Evolutionary conservation across 306 rosid genomes (phyloP).

Genomic region (Sphenostylis stenocarpa): DNA sequence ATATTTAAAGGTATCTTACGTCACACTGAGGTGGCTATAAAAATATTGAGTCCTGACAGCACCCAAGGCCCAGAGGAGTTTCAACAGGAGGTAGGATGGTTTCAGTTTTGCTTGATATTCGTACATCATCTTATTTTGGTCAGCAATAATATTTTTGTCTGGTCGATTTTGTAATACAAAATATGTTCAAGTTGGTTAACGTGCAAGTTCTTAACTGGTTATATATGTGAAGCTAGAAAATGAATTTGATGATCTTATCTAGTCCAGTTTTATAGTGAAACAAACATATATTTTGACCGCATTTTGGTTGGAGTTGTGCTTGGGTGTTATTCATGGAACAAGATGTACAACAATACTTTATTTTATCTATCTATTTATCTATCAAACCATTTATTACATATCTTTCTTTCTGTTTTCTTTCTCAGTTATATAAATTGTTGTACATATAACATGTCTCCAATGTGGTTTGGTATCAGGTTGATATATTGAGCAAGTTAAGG

Average conservation of each 20-base stretch:
- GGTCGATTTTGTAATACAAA: background rate
- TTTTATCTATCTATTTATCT: too few species aligned
- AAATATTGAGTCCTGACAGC: slow-evolving; percentile 53
- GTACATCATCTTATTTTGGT: background rate
- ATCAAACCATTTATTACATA: too few species aligned
- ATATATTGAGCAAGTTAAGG: slow-evolving; percentile 71
- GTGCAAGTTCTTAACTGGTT: background rate
- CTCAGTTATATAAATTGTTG: background rate
- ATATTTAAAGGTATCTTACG: slow-evolving; percentile 69
- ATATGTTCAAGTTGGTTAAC: background rate
- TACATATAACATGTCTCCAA: background rate
- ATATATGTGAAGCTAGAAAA: background rate
- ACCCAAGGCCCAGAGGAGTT: slow-evolving; percentile 76
- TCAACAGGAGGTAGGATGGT: slow-evolving; percentile 75
- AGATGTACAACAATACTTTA: too few species aligned
- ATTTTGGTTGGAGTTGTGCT: background rate
- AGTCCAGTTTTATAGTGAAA: background rate
- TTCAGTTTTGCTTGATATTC: slow-evolving; percentile 14
- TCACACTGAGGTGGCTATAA: slow-evolving; percentile 83
- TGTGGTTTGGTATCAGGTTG: slow-evolving; percentile 55
- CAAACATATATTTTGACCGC: background rate
- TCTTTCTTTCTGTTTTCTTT: background rate
- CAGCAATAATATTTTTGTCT: background rate
- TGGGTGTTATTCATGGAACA: too few species aligned
- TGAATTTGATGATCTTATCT: background rate